phyloP scores from a whole-genome alignment of 2,329 filamentous ascomycete species.

The Metarhizium anisopliae region DNA sequence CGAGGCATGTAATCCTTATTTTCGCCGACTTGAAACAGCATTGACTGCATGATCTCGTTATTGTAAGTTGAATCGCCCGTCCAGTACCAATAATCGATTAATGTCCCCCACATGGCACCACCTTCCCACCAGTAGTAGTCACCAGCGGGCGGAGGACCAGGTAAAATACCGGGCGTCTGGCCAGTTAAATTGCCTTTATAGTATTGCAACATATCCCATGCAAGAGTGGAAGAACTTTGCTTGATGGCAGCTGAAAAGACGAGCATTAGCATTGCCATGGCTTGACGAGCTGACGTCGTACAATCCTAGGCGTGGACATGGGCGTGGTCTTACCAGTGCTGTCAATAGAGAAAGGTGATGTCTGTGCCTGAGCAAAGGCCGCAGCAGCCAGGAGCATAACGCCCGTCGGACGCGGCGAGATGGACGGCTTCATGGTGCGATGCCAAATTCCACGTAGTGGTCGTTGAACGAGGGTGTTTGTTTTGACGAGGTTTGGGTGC shows the following conservation, averaged over 20 bases:
- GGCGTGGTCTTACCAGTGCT: conserved; percentile 5
- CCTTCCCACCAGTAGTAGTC: conserved; percentile 61
- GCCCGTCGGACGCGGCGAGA: conserved; percentile 1
- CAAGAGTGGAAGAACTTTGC: conserved; percentile 27
- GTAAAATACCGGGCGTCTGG: conserved; percentile 36
- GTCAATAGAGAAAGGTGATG: conserved; percentile 6
- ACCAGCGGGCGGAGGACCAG: conserved; percentile 35
- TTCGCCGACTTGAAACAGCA: conserved; percentile 44
- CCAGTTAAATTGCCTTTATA: conserved; percentile 37
- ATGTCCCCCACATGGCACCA: conserved; percentile 50
- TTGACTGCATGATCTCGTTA: conserved; percentile 37
- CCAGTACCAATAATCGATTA: conserved; percentile 57
- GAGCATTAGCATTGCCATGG: not conserved
- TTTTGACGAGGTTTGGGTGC: not conserved
- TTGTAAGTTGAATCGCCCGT: conserved; percentile 54
- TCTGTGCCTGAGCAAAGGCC: conserved; percentile 6
- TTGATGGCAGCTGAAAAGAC: conserved; percentile 25
- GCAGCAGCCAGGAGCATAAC: conserved; percentile 6
- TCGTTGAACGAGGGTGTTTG: not conserved
- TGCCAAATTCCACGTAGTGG: not conserved
- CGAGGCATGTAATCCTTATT: conserved; percentile 46
- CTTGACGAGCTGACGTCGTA: too few species aligned
- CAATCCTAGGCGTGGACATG: not conserved
- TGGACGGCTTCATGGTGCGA: conserved; percentile 7
- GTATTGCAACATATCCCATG: conserved; percentile 36